Percentiles rank a stretch among this genome's conserved stretches.
These are phyloP conservation scores for Rutidosis leptorrhynchoides DNA, from an alignment of 129 eudicot genomes.

Conservation along the genomic window DNA sequence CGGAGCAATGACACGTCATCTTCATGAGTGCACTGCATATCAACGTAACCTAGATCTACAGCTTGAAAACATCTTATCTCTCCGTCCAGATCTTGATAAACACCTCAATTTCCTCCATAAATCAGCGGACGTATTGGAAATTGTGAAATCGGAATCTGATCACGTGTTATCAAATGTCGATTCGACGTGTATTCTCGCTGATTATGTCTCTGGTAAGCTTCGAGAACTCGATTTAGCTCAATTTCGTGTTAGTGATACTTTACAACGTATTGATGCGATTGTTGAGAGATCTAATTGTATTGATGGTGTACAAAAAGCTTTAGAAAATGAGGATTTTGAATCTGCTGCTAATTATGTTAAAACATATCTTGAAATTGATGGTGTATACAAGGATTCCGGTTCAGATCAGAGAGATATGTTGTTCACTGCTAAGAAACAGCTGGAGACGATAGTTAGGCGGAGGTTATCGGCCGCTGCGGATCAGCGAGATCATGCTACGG, in stretches of 20 bases:
- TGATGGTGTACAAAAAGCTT: too few species aligned
- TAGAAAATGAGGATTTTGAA: too few species aligned
- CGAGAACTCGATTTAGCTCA: slow-evolving; percentile 83
- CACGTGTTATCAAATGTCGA: slow-evolving; percentile 53
- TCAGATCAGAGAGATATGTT: slow-evolving; percentile 61
- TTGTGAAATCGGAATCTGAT: slow-evolving; percentile 55
- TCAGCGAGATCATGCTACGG: slow-evolving; percentile 55
- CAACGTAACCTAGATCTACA: too few species aligned
- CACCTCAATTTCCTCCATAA: slow-evolving; percentile 53
- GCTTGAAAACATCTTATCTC: too few species aligned
- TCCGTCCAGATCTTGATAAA: too few species aligned
- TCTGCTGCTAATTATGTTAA: slow-evolving; percentile 37
- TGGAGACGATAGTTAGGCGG: slow-evolving; percentile 48
- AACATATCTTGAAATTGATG: slow-evolving; percentile 56
- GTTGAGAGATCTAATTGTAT: too few species aligned
- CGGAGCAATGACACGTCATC: too few species aligned
- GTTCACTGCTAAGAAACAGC: slow-evolving; percentile 51
- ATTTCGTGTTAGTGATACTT: slow-evolving; percentile 57
- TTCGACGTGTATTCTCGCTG: slow-evolving; percentile 65
- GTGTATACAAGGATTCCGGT: slow-evolving; percentile 48
- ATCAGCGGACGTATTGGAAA: slow-evolving; percentile 49
- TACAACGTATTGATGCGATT: slow-evolving; percentile 60
- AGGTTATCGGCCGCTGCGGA: slow-evolving; percentile 48
- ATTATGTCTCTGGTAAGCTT: slow-evolving; percentile 63
- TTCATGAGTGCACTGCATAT: too few species aligned